Conservation (phyloP, 2,329 filamentous ascomycete genomes). For the Aspergillus costaricaensis region DNA sequence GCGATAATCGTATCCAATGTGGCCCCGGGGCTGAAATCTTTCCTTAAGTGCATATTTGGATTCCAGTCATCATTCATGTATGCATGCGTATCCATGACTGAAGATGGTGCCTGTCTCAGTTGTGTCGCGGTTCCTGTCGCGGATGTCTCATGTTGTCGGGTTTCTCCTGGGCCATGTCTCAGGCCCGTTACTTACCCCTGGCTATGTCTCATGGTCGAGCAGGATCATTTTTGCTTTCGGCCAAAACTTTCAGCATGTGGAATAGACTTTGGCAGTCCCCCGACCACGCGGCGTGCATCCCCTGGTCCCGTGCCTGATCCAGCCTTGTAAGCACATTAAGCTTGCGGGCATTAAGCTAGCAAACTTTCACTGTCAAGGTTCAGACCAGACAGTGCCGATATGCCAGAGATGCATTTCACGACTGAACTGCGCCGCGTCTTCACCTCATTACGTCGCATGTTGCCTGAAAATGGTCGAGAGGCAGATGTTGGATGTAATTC, state of each 20-base stretch:
- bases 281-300: not conserved
- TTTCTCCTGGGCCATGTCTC: not conserved
- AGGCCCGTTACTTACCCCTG: not conserved
- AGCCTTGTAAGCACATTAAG: not conserved
- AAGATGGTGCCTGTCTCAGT: not conserved
- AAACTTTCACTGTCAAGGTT: not conserved
- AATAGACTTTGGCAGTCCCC: not conserved
- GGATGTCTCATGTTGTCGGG: not conserved
- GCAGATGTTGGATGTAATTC: not conserved
- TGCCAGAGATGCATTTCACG: not conserved
- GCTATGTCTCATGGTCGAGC: not conserved
- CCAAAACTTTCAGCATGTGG: not conserved
- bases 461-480: no score
- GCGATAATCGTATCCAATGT: not conserved
- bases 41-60: not conserved
- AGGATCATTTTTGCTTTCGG: not conserved
- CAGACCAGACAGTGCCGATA: not conserved
- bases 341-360: not conserved
- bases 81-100: not conserved
- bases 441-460: no score
- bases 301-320: not conserved
- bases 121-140: not conserved
- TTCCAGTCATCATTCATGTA: not conserved
- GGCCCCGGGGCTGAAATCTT: not conserved
- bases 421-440: not conserved